Conservation (phyloP, 2,329 filamentous ascomycete species). For the Arachnomyces sp. region DNA sequence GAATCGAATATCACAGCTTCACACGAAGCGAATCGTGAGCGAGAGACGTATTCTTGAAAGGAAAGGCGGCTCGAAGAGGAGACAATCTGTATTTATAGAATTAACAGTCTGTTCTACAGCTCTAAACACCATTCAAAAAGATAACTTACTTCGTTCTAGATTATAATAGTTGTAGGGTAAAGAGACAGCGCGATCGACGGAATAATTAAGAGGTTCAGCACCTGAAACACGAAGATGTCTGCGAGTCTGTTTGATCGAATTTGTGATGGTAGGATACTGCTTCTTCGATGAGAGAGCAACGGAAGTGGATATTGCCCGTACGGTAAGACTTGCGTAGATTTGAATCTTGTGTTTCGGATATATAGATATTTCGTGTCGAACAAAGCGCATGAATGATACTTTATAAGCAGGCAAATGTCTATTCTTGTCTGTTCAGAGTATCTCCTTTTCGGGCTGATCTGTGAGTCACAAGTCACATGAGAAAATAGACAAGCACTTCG, state of each 20-base stretch:
- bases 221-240: constrained; percentile 3
- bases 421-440: constrained; percentile 4
- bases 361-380: not conserved
- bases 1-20: constrained; percentile 6
- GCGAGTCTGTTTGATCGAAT: constrained; percentile 5
- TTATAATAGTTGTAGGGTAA: constrained; percentile 5
- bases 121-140: constrained; percentile 5
- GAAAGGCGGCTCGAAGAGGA: constrained; percentile 6
- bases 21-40: constrained; percentile 1
- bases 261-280: constrained; percentile 4
- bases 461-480: constrained; percentile 1
- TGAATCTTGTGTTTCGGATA: constrained; percentile 4
- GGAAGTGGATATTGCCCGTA: constrained; percentile 4
- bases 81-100: constrained; percentile 8
- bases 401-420: constrained; percentile 3
- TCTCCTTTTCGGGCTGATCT: not conserved
- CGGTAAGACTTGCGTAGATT: constrained; percentile 2
- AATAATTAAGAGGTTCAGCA: constrained; percentile 3
- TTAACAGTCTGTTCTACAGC: constrained; percentile 7
- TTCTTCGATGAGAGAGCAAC: constrained; percentile 4
- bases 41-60: constrained; percentile 4
- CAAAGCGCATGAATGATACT: too few relatives aligned
- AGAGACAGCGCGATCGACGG: not conserved
- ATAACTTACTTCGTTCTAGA: constrained; percentile 7
- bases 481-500: not conserved